These are phyloP conservation scores for Fusarium vanettenii DNA, from an alignment of 2,329 filamentous ascomycete species.

Conservation along the genomic window DNA sequence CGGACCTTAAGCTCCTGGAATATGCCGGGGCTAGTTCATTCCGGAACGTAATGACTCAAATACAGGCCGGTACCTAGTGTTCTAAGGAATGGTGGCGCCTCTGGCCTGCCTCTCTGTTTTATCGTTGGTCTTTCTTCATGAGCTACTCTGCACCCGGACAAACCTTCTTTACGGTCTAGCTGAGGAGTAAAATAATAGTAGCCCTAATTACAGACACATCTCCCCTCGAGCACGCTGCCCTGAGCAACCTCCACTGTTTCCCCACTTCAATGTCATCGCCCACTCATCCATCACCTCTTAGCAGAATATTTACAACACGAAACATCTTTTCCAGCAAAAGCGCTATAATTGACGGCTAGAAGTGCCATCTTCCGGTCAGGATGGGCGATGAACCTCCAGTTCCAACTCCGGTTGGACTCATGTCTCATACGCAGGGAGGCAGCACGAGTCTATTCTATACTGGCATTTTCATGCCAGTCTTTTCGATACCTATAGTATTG, in stretches of 20 bases:
- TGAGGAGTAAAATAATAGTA: neutral
- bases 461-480: neutral
- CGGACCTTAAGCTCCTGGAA: neutral
- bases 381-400: neutral
- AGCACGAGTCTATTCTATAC: neutral
- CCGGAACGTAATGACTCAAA: neutral
- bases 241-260: neutral
- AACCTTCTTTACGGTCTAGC: neutral
- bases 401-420: neutral
- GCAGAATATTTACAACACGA: neutral
- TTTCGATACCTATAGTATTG: conserved; percentile 13
- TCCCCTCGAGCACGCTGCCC: neutral
- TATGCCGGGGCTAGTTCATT: neutral
- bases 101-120: neutral
- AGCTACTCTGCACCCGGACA: neutral
- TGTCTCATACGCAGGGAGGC: neutral
- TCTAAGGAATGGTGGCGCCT: neutral
- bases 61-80: neutral
- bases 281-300: neutral
- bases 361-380: neutral
- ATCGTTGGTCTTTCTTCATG: neutral
- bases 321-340: neutral
- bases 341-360: neutral
- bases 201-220: neutral
- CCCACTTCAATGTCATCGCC: neutral